Evolutionary conservation across 148 eudicot genomes (phyloP).

Genomic region (Amaranthus palmeri): DNA sequence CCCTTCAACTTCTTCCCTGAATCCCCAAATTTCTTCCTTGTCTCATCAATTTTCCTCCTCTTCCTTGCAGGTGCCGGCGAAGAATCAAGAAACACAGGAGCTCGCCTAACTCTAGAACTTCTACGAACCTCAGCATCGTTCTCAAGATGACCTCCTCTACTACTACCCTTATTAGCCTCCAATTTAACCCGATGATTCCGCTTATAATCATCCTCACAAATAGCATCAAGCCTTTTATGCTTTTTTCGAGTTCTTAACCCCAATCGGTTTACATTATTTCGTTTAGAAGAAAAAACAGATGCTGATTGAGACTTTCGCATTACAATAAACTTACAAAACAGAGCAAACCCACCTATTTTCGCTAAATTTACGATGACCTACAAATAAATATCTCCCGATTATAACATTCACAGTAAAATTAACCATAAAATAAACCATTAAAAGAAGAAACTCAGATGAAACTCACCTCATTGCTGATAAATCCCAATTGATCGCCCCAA

Average conservation of each 20-base stretch:
- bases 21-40: slow-evolving; percentile 25
- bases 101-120: slow-evolving; percentile 59
- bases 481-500: slow-evolving; percentile 19
- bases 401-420: slow-evolving; percentile 11
- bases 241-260: slow-evolving; percentile 55
- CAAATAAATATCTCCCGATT: slow-evolving; percentile 13
- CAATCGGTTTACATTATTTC: slow-evolving; percentile 39
- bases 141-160: slow-evolving; percentile 24
- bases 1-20: slow-evolving; percentile 32
- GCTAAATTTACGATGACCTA: slow-evolving; percentile 1
- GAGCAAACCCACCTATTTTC: slow-evolving; percentile 20
- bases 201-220: slow-evolving; percentile 59
- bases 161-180: slow-evolving; percentile 34
- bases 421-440: background rate
- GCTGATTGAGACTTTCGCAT: slow-evolving; percentile 64
- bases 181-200: slow-evolving; percentile 28
- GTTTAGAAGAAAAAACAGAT: slow-evolving; percentile 28
- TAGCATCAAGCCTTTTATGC: slow-evolving; percentile 80
- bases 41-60: slow-evolving; percentile 39
- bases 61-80: slow-evolving; percentile 73
- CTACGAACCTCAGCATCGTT: slow-evolving; percentile 62
- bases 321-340: slow-evolving; percentile 34
- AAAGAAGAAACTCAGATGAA: background rate
- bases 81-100: slow-evolving; percentile 71
- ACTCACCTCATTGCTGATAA: slow-evolving; percentile 22